A percentile compares a stretch with the other conserved stretches of the same genome.
Evolutionary conservation across 1,284 basidiomycete genomes (phyloP).

Genomic region (Golubevia sp.): DNA sequence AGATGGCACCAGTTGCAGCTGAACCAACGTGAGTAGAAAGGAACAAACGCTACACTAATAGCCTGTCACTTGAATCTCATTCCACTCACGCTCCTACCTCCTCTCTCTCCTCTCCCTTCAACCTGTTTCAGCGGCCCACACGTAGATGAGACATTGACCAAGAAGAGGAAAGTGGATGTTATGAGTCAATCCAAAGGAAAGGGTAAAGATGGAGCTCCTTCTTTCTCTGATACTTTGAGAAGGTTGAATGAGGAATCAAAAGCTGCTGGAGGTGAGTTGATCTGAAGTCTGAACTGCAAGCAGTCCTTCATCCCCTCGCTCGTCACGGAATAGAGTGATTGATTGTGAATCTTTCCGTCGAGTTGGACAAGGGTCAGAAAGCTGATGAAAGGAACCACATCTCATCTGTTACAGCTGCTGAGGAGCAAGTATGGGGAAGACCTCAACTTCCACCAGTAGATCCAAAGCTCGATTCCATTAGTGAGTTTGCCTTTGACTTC

Average conservation of each 20-base stretch:
- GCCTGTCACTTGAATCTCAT: not conserved
- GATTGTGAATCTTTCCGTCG: too few relatives aligned
- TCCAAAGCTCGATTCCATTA: not conserved
- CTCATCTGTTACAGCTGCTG: not conserved
- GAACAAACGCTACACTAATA: too few relatives aligned
- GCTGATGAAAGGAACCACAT: too few relatives aligned
- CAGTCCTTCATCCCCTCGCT: too few relatives aligned
- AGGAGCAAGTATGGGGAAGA: constrained; percentile 1
- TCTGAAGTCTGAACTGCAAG: too few relatives aligned
- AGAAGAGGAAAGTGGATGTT: not conserved
- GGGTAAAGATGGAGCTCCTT: not conserved
- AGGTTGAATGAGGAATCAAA: constrained; percentile 4
- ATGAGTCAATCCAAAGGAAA: not conserved
- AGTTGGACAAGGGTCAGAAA: too few relatives aligned
- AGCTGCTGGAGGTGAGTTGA: constrained; percentile 7
- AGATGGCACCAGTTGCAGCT: too few relatives aligned
- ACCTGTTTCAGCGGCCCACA: not conserved
- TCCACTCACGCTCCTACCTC: not conserved
- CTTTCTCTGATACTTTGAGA: constrained; percentile 9
- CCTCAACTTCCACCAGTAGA: constrained; percentile 4
- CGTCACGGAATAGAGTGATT: too few relatives aligned
- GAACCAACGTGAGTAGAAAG: not conserved
- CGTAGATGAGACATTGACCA: not conserved
- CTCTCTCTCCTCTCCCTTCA: not conserved
- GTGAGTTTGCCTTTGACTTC: not conserved